phyloP scores from a whole-genome alignment of 805 yeast species.

The Wickerhamomyces queroliae region DNA sequence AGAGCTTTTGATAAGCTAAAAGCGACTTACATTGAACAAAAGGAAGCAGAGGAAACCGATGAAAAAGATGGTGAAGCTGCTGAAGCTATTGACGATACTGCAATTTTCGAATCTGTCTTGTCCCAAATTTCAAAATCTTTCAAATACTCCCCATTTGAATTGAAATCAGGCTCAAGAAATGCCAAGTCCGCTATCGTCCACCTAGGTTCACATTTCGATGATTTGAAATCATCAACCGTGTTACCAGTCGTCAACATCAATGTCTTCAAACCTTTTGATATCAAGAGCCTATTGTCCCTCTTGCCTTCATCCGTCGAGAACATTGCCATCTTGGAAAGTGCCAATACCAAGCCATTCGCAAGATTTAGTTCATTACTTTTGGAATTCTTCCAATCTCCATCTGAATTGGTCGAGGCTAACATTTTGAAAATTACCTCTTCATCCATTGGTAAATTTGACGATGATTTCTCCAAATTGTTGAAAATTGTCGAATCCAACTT shows the following conservation, averaged over 20 bases:
- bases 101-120: too few species aligned
- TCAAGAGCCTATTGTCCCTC: constrained; percentile 39
- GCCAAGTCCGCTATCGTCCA: constrained; percentile 51
- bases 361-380: constrained; percentile 68
- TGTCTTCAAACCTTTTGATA: constrained; percentile 69
- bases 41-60: constrained; percentile 8
- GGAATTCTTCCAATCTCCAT: constrained; percentile 63
- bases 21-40: not conserved
- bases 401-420: constrained; percentile 37
- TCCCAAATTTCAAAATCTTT: too few species aligned
- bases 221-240: constrained; percentile 33
- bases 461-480: constrained; percentile 30
- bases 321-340: constrained; percentile 65
- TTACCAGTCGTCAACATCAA: constrained; percentile 46
- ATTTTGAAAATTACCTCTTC: constrained; percentile 51
- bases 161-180: constrained; percentile 34
- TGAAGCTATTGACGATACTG: constrained; percentile 28
- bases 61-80: constrained; percentile 24
- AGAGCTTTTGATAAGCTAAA: constrained; percentile 1
- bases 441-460: constrained; percentile 27
- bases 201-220: constrained; percentile 51
- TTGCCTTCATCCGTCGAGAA: constrained; percentile 51
- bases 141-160: constrained; percentile 25
- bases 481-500: constrained; percentile 47
- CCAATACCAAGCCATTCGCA: constrained; percentile 23